These are phyloP conservation scores for Taphrina flavorubra DNA, from an alignment of 1,139 yeast genomes.

Conservation along the genomic window DNA sequence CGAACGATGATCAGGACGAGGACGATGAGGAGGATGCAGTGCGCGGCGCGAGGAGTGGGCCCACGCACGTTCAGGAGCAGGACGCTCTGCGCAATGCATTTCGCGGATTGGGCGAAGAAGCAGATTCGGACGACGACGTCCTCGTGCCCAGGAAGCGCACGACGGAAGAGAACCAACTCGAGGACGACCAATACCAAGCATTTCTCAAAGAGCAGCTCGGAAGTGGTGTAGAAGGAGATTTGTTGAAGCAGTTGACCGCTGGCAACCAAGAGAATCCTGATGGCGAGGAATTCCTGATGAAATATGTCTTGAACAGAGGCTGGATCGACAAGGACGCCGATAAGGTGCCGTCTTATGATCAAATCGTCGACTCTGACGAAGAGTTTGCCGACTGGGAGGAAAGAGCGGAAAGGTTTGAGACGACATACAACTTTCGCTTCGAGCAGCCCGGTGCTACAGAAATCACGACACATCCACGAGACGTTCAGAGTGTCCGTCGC, in stretches of 20 bases:
- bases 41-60: background rate
- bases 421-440: conserved; percentile 90
- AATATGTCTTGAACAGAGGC: conserved; percentile 42
- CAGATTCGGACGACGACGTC: conserved; percentile 60
- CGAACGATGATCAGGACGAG: conserved; percentile 58
- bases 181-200: conserved; percentile 42
- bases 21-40: conserved; percentile 48
- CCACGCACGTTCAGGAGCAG: conserved; percentile 44
- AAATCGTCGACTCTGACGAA: conserved; percentile 58
- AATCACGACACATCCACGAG: conserved; percentile 95
- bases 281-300: conserved; percentile 41
- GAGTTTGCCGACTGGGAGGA: conserved; percentile 90
- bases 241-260: conserved; percentile 66
- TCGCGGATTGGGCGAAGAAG: conserved; percentile 57
- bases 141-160: conserved; percentile 62
- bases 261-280: conserved; percentile 35
- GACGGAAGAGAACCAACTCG: conserved; percentile 53
- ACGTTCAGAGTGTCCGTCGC: conserved; percentile 80
- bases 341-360: conserved; percentile 52
- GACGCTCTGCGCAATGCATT: conserved; percentile 60
- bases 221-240: conserved; percentile 67
- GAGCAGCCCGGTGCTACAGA: conserved; percentile 86
- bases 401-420: conserved; percentile 88
- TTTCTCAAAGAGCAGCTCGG: conserved; percentile 41
- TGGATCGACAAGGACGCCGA: conserved; percentile 44